Evolutionary conservation across 257 asterid genomes (phyloP).

Genomic region (Gardenia jasminoides): DNA sequence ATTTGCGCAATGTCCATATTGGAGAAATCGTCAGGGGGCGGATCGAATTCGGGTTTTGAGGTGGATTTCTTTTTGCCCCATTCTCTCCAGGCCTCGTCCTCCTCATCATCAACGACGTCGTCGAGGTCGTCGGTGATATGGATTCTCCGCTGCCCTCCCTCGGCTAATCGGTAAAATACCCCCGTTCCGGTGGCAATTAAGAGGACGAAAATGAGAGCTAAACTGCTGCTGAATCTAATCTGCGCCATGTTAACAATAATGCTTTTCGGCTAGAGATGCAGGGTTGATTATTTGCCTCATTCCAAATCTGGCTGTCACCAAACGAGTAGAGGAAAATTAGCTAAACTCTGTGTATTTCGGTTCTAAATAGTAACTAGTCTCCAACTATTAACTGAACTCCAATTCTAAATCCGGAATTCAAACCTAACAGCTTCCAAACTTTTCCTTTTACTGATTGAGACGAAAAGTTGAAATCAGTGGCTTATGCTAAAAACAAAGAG

Average conservation of each 20-base stretch:
- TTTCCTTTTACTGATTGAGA: too few species aligned
- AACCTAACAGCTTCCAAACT: too few species aligned
- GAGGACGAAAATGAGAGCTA: slow-evolving; percentile 18
- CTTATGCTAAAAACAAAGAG: too few species aligned
- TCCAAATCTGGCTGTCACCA: too few species aligned
- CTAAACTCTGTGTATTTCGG: too few species aligned
- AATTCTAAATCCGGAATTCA: too few species aligned
- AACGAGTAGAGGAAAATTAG: too few species aligned
- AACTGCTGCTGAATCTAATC: background rate
- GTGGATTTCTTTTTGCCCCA: slow-evolving; percentile 66
- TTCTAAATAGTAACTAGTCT: too few species aligned
- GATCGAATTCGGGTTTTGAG: slow-evolving; percentile 55
- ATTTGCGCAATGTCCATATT: slow-evolving; percentile 44
- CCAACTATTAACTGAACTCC: too few species aligned
- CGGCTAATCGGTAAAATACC: background rate
- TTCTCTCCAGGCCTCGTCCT: slow-evolving; percentile 75
- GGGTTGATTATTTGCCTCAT: too few species aligned
- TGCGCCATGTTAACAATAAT: background rate
- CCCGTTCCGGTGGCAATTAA: slow-evolving; percentile 9
- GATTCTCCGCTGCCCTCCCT: slow-evolving; percentile 49
- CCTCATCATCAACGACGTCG: slow-evolving; percentile 85
- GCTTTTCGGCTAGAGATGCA: background rate
- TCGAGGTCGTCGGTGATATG: slow-evolving; percentile 81
- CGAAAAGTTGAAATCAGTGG: too few species aligned
- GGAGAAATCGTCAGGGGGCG: slow-evolving; percentile 61